phyloP scores from a whole-genome alignment of 2,329 filamentous ascomycete species.

The Elsinoe necatrix region DNA sequence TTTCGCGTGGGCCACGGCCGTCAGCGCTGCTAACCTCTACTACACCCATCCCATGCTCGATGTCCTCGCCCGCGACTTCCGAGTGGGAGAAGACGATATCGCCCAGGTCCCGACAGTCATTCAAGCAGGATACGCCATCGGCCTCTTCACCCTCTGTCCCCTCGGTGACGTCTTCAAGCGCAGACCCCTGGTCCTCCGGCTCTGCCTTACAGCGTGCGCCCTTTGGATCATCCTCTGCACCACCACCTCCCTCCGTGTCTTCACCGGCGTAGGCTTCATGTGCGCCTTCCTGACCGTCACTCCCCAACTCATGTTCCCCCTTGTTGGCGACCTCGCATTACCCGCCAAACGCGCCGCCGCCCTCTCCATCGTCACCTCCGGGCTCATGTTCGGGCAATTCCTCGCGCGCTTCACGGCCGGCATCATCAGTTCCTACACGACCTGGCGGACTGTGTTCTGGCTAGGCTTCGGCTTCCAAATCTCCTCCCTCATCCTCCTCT shows the following conservation, averaged over 20 bases:
- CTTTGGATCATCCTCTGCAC: constrained; percentile 55
- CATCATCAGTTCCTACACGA: constrained; percentile 62
- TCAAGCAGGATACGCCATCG: constrained; percentile 70
- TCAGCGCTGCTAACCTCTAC: constrained; percentile 73
- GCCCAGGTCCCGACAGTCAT: constrained; percentile 63
- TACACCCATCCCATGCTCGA: constrained; percentile 75
- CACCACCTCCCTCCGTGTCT: constrained; percentile 55
- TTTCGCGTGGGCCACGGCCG: constrained; percentile 56
- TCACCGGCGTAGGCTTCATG: constrained; percentile 64
- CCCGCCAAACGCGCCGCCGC: constrained; percentile 58
- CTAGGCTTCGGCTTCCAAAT: constrained; percentile 64
- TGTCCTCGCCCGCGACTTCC: constrained; percentile 61
- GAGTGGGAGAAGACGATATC: constrained; percentile 60
- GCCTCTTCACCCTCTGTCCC: constrained; percentile 68
- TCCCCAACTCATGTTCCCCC: constrained; percentile 64
- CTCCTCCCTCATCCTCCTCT: constrained; percentile 56
- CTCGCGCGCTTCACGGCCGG: constrained; percentile 68
- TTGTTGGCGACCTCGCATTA: constrained; percentile 71
- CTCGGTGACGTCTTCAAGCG: constrained; percentile 61
- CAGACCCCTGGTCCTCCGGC: constrained; percentile 58
- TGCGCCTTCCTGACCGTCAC: constrained; percentile 70
- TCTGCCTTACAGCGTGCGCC: constrained; percentile 55
- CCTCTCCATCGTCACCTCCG: constrained; percentile 66
- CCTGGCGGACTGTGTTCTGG: constrained; percentile 75
- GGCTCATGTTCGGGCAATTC: constrained; percentile 65